Conservation (phyloP, 176 grass and related monocot species). For the Puccinellia tenuiflora region DNA sequence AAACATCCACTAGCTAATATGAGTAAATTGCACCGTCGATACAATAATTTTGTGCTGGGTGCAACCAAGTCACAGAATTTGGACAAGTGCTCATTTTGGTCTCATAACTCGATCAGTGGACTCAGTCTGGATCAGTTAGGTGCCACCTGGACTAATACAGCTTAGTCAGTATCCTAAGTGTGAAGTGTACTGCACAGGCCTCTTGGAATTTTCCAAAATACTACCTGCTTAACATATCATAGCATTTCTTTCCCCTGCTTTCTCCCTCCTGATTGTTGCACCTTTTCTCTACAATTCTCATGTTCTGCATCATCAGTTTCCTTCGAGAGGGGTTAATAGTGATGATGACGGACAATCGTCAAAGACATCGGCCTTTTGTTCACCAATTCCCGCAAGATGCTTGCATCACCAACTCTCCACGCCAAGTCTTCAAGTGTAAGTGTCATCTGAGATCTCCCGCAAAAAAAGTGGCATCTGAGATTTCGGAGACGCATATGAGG, state of each 20-base stretch:
- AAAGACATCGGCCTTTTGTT: not conserved
- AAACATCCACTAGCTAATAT: not conserved
- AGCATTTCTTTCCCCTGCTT: not conserved
- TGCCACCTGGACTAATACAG: not conserved
- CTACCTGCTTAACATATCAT: not conserved
- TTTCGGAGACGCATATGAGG: not conserved
- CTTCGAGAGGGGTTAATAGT: not conserved
- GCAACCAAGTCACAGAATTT: not conserved
- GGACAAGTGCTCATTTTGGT: not conserved
- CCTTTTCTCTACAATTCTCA: not conserved
- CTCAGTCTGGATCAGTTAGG: not conserved
- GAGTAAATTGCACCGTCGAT: not conserved
- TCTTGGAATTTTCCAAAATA: not conserved
- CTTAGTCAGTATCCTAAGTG: not conserved
- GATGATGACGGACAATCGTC: not conserved
- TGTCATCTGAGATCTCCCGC: not conserved
- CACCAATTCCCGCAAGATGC: not conserved
- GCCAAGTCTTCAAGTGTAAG: not conserved
- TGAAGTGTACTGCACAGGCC: not conserved
- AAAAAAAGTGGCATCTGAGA: not conserved
- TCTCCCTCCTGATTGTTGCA: not conserved
- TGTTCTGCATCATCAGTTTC: not conserved
- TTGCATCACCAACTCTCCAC: not conserved
- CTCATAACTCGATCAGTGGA: not conserved
- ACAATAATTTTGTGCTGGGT: slow-evolving; percentile 3